These are phyloP conservation scores for Pseudozyma pruni DNA, from an alignment of 1,284 basidiomycete species.

Conservation along the genomic window DNA sequence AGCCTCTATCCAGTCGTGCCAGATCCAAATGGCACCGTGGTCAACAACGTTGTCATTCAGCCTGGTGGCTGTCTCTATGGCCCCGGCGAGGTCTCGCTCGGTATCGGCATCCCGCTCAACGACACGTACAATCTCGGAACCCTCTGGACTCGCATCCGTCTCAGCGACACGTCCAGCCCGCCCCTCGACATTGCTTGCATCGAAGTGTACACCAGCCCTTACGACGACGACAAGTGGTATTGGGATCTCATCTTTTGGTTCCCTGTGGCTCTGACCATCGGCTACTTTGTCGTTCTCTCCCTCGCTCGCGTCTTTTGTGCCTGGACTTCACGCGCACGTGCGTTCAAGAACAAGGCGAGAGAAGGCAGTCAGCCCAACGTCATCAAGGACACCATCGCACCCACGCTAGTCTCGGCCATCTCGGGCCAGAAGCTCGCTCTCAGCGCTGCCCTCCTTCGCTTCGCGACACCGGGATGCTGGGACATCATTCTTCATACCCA, in stretches of 20 bases:
- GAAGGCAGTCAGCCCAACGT: slow-evolving; percentile 58
- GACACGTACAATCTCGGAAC: slow-evolving; percentile 81
- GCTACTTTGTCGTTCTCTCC: slow-evolving; percentile 83
- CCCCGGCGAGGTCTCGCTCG: slow-evolving; percentile 81
- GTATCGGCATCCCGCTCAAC: slow-evolving; percentile 78
- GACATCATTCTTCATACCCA: slow-evolving; percentile 93
- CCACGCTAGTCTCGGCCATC: slow-evolving; percentile 79
- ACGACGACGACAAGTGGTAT: slow-evolving; percentile 75
- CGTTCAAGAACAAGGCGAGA: slow-evolving; percentile 58
- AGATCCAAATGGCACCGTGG: slow-evolving; percentile 48
- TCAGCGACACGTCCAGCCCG: slow-evolving; percentile 80
- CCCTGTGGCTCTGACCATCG: slow-evolving; percentile 79
- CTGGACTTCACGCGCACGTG: slow-evolving; percentile 32
- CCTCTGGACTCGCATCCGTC: slow-evolving; percentile 82
- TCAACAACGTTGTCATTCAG: slow-evolving; percentile 32
- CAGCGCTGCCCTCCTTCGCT: slow-evolving; percentile 86
- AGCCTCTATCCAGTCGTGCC: slow-evolving; percentile 50
- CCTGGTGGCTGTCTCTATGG: slow-evolving; percentile 57
- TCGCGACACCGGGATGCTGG: slow-evolving; percentile 89
- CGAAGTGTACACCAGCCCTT: slow-evolving; percentile 81
- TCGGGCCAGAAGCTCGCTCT: slow-evolving; percentile 87
- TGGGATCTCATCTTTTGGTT: slow-evolving; percentile 84
- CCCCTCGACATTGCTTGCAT: slow-evolving; percentile 81
- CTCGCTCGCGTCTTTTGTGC: slow-evolving; percentile 73
- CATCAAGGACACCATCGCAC: slow-evolving; percentile 54